phyloP scores from a whole-genome alignment of 345 rosid species.

The Dipteronia dyeriana region DNA sequence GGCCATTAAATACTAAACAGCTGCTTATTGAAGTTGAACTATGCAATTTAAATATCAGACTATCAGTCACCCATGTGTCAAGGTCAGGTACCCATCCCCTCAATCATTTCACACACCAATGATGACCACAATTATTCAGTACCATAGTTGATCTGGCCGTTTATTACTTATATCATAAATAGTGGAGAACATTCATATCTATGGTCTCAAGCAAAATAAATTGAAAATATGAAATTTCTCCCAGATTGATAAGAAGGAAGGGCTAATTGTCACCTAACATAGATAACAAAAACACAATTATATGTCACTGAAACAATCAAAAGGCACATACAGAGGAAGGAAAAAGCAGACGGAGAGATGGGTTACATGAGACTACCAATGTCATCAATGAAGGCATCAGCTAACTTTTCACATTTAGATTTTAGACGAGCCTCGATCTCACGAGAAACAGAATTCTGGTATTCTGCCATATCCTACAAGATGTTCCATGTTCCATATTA shows the following conservation, averaged over 20 bases:
- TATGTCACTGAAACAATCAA: conserved; percentile 16
- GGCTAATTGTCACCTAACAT: not conserved
- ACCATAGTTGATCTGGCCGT: not conserved
- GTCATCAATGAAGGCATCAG: conserved; percentile 88
- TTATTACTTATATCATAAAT: conserved; percentile 5
- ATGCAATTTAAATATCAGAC: not conserved
- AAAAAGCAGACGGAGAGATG: not conserved
- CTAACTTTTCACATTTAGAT: conserved; percentile 83
- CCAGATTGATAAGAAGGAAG: not conserved
- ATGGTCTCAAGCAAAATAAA: not conserved
- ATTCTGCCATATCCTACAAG: conserved; percentile 82
- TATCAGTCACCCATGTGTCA: not conserved
- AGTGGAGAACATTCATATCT: not conserved
- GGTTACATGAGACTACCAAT: conserved; percentile 48
- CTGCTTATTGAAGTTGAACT: not conserved
- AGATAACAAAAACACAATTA: not conserved
- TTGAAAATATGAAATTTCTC: not conserved
- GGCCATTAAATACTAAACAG: not conserved
- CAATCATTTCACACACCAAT: not conserved
- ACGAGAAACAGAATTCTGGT: conserved; percentile 72
- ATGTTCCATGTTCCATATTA: not conserved
- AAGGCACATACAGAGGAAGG: conserved; percentile 10
- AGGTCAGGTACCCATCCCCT: not conserved
- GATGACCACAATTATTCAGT: not conserved
- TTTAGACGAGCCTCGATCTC: conserved; percentile 86